Evolutionary conservation across 768 basidiomycete genomes (phyloP).

Genomic region (Mycena capillaripes): DNA sequence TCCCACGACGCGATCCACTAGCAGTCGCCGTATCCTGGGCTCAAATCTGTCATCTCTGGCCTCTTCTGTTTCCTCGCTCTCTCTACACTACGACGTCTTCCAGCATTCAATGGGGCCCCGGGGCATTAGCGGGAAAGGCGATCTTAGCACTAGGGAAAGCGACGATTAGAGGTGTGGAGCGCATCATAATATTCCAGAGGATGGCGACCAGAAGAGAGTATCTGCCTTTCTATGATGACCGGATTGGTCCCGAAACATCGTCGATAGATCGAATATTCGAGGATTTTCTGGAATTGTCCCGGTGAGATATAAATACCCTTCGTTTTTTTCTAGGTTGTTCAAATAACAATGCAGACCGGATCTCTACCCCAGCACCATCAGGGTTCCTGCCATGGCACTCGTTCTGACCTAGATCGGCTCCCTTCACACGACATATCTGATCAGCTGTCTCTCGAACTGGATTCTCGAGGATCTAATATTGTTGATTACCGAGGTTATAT

Average conservation of each 20-base stretch:
- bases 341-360: constrained; percentile 23
- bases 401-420: constrained; percentile 38
- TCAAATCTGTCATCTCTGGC: constrained; percentile 8
- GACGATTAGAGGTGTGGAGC: constrained; percentile 43
- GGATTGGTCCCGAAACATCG: constrained; percentile 5
- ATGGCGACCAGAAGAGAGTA: constrained; percentile 35
- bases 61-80: constrained; percentile 23
- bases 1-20: not conserved
- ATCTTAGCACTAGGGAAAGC: constrained; percentile 45
- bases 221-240: constrained; percentile 34
- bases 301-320: constrained; percentile 28
- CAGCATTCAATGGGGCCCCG: constrained; percentile 37
- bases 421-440: constrained; percentile 24
- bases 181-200: constrained; percentile 40
- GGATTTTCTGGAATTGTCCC: constrained; percentile 45
- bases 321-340: too few species aligned
- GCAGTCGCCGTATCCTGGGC: constrained; percentile 13
- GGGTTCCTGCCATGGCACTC: constrained; percentile 36
- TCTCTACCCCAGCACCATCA: constrained; percentile 37
- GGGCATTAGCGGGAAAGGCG: constrained; percentile 43
- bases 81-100: constrained; percentile 29
- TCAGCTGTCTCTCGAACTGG: constrained; percentile 21
- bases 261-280: constrained; percentile 40
- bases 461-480: constrained; percentile 26
- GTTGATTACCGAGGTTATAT: constrained; percentile 18